Base-by-base conservation (phyloP, 2,329 filamentous ascomycete genomes). In the Venturia carpophila region DNA sequence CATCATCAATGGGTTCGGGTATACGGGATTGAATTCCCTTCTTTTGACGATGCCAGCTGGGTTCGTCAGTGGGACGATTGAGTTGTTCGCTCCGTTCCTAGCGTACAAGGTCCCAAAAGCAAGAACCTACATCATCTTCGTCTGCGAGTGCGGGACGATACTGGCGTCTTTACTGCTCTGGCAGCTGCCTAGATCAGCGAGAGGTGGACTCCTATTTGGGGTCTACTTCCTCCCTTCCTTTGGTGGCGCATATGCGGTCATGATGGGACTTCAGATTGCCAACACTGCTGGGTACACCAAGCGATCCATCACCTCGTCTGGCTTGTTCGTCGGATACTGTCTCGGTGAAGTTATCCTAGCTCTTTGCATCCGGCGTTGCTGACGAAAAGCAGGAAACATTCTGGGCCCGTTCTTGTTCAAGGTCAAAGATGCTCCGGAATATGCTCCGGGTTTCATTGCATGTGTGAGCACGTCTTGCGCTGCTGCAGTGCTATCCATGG, bases 241-340 rank as follows among this genome's bases (percentile, higher is more conserved):
- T 45, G 76, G 76, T 6, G 80, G 75, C 1, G 78, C 76, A 0
- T 84, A 83, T 66, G 80, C 78, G 1, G 78, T 83, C 6, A 69
- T 82, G 0, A 81, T 84, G 75, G 79, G 79, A 0, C 69, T 82
- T 6, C 75, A 78, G 58, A 76, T 80, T 52, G 79, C 80, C 34
- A 82, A 83, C 67, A 82, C 78, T 13, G 79, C 81, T 0, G 81
- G 81, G 1, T 82, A 83, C 63, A 82, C 81, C 0, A 83, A 83
- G 70, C 73, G 79, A 1, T 77, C 78, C 1, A 72, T 82, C 0
- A 77, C 77, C 1, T 79, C 79, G 0, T 80, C 79, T 1, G 80
- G 80, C 0, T 73, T 82, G 6, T 83, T 80, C 62, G 77, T 82
- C 24, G 81, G 80, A 0, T 83, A 82, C 68, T 83, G 80, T 68